Evolutionary conservation across 768 basidiomycete genomes (phyloP).

Genomic region (Leccinum subgranulosum): DNA sequence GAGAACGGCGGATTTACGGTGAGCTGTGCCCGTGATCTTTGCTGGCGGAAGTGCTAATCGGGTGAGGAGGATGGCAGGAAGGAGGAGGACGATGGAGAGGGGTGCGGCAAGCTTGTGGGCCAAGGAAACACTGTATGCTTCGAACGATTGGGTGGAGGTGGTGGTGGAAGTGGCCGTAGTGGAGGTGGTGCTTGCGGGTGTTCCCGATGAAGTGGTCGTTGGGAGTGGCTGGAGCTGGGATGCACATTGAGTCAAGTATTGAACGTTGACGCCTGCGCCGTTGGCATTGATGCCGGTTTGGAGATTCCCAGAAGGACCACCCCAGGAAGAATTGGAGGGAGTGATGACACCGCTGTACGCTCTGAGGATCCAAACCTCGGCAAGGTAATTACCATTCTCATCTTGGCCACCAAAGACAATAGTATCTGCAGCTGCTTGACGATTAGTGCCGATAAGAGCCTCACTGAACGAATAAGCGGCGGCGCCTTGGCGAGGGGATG

Average conservation of each 20-base stretch:
- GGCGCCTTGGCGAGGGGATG: conserved; percentile 69
- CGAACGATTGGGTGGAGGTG: conserved; percentile 17
- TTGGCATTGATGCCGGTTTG: conserved; percentile 60
- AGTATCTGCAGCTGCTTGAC: conserved; percentile 55
- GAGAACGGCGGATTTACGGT: conserved; percentile 28
- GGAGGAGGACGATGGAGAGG: conserved; percentile 44
- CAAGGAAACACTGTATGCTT: conserved; percentile 41
- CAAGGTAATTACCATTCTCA: conserved; percentile 58
- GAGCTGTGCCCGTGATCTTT: conserved; percentile 16
- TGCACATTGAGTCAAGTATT: conserved; percentile 63
- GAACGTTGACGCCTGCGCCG: conserved; percentile 62
- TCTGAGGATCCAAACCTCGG: conserved; percentile 77
- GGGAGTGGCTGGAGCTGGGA: conserved; percentile 29
- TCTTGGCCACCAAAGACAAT: conserved; percentile 80
- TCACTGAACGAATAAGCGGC: conserved; percentile 52
- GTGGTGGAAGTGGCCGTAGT: conserved; percentile 4
- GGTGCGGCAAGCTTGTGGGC: conserved; percentile 47
- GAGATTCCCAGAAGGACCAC: conserved; percentile 62
- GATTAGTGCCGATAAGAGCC: conserved; percentile 55
- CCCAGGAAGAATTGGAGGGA: conserved; percentile 58
- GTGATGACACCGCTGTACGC: conserved; percentile 63
- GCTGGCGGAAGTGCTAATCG: conserved; percentile 42
- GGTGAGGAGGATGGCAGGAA: conserved; percentile 39
- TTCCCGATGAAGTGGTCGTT: conserved; percentile 20
- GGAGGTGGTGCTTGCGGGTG: conserved; percentile 12